Conservation (phyloP, 495 filamentous ascomycete genomes). For the Collariella sp. region DNA sequence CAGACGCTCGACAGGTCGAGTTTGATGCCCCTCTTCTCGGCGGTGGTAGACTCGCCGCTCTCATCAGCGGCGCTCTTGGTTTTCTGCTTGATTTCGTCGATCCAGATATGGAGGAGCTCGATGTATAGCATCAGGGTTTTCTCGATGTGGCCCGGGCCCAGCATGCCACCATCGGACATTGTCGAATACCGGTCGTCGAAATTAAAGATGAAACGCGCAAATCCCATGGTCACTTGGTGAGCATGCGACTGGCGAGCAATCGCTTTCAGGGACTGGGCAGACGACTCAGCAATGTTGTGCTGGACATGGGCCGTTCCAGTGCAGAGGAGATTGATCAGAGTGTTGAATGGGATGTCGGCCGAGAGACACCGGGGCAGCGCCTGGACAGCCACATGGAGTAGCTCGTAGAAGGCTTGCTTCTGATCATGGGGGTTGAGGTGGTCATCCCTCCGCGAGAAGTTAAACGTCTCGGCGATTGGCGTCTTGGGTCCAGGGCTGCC, state of each 20-base stretch:
- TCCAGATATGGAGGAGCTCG: conserved; percentile 90
- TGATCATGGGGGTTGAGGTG: conserved; percentile 65
- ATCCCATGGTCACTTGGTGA: conserved; percentile 93
- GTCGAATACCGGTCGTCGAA: conserved; percentile 96
- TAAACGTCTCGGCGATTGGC: conserved; percentile 88
- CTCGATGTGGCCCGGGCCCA: conserved; percentile 90
- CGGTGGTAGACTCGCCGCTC: conserved; percentile 46
- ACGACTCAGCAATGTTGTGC: conserved; percentile 83
- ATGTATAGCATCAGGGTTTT: conserved; percentile 88
- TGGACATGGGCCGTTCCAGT: conserved; percentile 96
- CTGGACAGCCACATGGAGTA: conserved; percentile 92
- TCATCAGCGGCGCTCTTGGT: conserved; percentile 63
- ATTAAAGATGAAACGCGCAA: conserved; percentile 93
- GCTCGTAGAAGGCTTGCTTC: conserved; percentile 90
- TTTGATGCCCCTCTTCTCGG: conserved; percentile 56
- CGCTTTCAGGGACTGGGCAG: conserved; percentile 84
- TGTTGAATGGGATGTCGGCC: conserved; percentile 83
- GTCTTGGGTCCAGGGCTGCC: conserved; percentile 79
- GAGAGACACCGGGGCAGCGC: conserved; percentile 89
- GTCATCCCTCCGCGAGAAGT: conserved; percentile 75
- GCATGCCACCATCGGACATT: conserved; percentile 96
- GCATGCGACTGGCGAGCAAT: conserved; percentile 91
- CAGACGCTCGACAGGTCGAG: conserved; percentile 80
- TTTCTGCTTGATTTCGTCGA: conserved; percentile 87
- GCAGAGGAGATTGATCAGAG: conserved; percentile 88